A percentile compares a stretch with the other conserved stretches of the same genome.
These are phyloP conservation scores for Tulasnella sp. DNA, from an alignment of 768 basidiomycete species.

Conservation along the genomic window DNA sequence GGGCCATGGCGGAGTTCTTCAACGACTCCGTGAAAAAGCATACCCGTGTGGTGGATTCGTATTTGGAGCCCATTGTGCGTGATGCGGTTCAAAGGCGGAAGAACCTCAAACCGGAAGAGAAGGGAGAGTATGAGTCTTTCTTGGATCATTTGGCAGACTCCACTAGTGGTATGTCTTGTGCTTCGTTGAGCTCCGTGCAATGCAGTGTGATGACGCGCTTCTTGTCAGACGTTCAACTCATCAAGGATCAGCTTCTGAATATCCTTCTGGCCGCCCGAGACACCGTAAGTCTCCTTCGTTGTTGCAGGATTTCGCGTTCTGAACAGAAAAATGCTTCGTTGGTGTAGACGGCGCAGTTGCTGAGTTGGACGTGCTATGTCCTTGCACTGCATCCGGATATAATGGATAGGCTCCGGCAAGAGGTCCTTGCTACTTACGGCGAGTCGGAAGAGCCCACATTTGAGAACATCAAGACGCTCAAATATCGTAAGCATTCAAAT, in stretches of 20 bases:
- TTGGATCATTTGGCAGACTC: constrained; percentile 33
- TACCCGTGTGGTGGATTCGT: constrained; percentile 2
- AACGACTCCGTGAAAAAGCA: neutral
- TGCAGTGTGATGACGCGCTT: too few relatives aligned
- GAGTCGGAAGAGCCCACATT: neutral
- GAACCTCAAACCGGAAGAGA: neutral
- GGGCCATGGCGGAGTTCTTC: constrained; percentile 31
- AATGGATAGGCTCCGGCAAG: constrained; percentile 36
- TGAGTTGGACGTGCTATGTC: constrained; percentile 31
- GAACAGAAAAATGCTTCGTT: neutral
- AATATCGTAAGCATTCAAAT: constrained; percentile 30
- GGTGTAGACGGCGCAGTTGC: constrained; percentile 32
- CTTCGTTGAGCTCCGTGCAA: neutral
- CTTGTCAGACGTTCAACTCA: constrained; percentile 6
- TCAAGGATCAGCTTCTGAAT: constrained; percentile 35
- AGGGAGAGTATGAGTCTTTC: constrained; percentile 29
- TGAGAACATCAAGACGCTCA: constrained; percentile 26
- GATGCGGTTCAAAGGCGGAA: constrained; percentile 29
- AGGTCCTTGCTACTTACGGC: constrained; percentile 36
- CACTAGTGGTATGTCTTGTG: neutral
- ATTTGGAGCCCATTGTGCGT: constrained; percentile 25
- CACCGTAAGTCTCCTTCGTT: constrained; percentile 13
- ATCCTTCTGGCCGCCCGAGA: constrained; percentile 37
- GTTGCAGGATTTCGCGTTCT: neutral
- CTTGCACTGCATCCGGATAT: constrained; percentile 35